phyloP scores from a whole-genome alignment of 805 yeast genomes.

The Candida awuae region DNA sequence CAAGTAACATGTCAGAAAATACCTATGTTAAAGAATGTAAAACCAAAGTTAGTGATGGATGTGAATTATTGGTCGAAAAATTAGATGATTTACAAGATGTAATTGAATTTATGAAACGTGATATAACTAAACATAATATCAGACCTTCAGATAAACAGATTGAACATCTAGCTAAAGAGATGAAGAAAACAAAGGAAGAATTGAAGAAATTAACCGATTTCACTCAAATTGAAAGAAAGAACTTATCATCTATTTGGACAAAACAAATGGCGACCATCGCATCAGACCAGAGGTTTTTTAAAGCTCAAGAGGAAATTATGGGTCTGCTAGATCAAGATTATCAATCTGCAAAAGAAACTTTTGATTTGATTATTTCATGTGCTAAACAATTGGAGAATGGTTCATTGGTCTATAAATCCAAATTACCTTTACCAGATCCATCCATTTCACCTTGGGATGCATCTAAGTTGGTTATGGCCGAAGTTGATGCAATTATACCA shows the following conservation, averaged over 20 bases:
- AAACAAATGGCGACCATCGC: constrained; percentile 81
- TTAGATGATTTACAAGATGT: constrained; percentile 91
- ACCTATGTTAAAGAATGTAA: constrained; percentile 73
- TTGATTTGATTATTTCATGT: constrained; percentile 70
- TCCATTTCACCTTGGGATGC: constrained; percentile 51
- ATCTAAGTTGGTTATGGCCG: constrained; percentile 71
- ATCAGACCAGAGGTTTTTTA: constrained; percentile 89
- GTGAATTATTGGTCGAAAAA: constrained; percentile 63
- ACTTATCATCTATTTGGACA: constrained; percentile 92
- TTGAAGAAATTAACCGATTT: constrained; percentile 50
- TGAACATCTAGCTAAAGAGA: constrained; percentile 54
- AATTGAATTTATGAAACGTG: constrained; percentile 81
- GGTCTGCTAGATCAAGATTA: constrained; percentile 76
- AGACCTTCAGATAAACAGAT: constrained; percentile 71
- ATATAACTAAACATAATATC: constrained; percentile 86
- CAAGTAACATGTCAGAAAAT: constrained; percentile 9
- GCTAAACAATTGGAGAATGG: constrained; percentile 67
- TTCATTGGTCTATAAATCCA: constrained; percentile 33
- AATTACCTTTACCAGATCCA: constrained; percentile 39
- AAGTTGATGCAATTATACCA: constrained; percentile 72
- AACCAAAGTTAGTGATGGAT: constrained; percentile 60
- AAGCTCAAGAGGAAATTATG: constrained; percentile 80
- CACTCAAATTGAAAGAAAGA: constrained; percentile 63
- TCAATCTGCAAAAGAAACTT: constrained; percentile 72
- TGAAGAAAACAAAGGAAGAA: constrained; percentile 46